Conservation (phyloP, 305 asterid genomes). For the Fraxinus angustifolia region DNA sequence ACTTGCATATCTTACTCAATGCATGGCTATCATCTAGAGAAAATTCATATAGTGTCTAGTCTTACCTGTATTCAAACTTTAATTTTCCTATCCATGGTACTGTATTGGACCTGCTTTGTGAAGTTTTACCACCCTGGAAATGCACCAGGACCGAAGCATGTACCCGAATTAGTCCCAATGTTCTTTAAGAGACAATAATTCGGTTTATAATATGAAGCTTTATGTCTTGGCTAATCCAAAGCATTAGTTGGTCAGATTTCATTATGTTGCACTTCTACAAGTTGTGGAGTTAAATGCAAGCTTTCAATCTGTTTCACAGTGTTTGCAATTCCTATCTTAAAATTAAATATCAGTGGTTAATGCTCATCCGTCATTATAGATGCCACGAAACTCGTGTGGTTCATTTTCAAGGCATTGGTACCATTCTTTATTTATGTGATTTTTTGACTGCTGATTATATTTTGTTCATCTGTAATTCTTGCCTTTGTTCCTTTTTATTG, state of each 20-base stretch:
- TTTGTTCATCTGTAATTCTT: neutral
- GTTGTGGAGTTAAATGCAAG: neutral
- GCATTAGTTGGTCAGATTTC: neutral
- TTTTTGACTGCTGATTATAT: neutral
- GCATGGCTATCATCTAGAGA: neutral
- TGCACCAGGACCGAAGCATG: constrained; percentile 9
- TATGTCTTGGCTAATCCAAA: constrained; percentile 2
- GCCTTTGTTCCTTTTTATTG: neutral
- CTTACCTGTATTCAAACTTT: neutral
- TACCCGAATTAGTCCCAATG: constrained; percentile 13
- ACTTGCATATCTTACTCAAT: neutral
- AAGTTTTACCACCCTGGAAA: neutral
- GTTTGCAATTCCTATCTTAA: neutral
- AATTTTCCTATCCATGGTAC: neutral
- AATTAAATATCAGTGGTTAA: neutral
- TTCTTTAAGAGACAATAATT: constrained; percentile 6
- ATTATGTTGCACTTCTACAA: neutral
- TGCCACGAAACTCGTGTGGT: neutral
- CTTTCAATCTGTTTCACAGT: constrained; percentile 1
- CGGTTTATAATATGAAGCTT: neutral
- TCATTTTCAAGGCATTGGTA: neutral
- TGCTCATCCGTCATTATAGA: neutral
- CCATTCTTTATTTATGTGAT: neutral
- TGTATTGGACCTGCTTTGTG: neutral
- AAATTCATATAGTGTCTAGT: neutral